phyloP scores from a whole-genome alignment of 2,329 filamentous ascomycete species.

The Magnaporthiopsis rhizophila region DNA sequence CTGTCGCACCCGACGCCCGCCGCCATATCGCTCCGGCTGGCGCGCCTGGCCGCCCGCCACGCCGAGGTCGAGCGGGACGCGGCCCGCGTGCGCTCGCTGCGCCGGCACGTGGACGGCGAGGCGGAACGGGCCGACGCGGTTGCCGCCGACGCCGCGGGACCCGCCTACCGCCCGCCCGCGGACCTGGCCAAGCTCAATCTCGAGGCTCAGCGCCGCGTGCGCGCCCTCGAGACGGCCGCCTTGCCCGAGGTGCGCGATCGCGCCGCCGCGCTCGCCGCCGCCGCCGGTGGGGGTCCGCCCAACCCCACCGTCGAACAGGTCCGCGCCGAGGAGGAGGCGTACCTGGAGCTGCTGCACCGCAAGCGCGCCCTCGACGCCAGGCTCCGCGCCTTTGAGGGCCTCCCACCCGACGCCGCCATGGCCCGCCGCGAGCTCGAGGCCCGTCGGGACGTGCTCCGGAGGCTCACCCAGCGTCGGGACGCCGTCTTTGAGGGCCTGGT shows the following conservation, averaged over 20 bases:
- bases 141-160: conserved; percentile 35
- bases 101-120: conserved; percentile 44
- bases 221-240: conserved; percentile 51
- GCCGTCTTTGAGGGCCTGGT: conserved; percentile 67
- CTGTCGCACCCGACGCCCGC: conserved; percentile 39
- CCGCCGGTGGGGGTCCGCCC: conserved; percentile 22
- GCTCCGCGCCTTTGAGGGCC: conserved; percentile 57
- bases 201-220: conserved; percentile 63
- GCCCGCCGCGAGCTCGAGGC: conserved; percentile 64
- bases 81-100: conserved; percentile 47
- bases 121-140: conserved; percentile 21
- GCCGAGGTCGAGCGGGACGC: conserved; percentile 48
- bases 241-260: conserved; percentile 59
- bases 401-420: conserved; percentile 62
- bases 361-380: conserved; percentile 55
- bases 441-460: conserved; percentile 55
- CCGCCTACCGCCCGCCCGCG: conserved; percentile 44
- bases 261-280: conserved; percentile 31
- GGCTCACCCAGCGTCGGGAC: conserved; percentile 57
- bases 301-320: conserved; percentile 52
- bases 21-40: conserved; percentile 41
- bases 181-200: conserved; percentile 62
- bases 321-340: conserved; percentile 47
- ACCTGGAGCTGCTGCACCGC: conserved; percentile 46
- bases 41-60: conserved; percentile 46